Evolutionary conservation across 1,284 basidiomycete species (phyloP), one percentile per base, ranked within the genome.

Genomic region (Moesziomyces sp.): DNA sequence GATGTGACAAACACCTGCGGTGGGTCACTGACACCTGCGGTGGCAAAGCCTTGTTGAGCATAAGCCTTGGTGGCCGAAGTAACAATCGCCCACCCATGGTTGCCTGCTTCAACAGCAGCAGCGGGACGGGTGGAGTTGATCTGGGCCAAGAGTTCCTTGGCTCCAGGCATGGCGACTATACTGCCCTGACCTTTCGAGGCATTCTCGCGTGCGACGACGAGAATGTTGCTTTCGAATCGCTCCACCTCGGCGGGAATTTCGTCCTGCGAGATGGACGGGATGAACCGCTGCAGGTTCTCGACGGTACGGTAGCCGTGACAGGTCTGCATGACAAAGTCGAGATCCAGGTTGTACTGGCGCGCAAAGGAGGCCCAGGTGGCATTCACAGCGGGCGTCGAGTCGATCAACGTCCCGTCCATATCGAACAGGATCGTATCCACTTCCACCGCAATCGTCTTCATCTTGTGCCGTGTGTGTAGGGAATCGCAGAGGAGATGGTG

Each of bases 351-450:
- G 73, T 81, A 83, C 46, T 77, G 58, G n/a, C 71, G 50, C 11
- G 77, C 78, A 44, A 76, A 81, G 14, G 75, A 73, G 16, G 52
- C 66, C 82, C 82, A 83, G 18, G 79, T 80, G 0, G 78, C 78
- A 58, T 83, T 82, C 40, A 82, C 77, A 1, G 82, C 82, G 0
- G 80, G 81, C 7, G 81, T 84, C 3, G 80, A 82, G 45, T 83
- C 81, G 64, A 82, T 81, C 13, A 83, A 66, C 7, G 82, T 84
- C 16, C 82, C 82, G 50, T 84, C 82, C 82, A 84, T 84, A 54
- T 84, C 82, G 47, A 84, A 84, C n/a, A 84, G 72, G 74, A 80
- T 71, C 21, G 76, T 76, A 30, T 80, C 78, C 26, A 78, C 76
- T 43, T 74, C 76, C 7, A 80, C 26, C 0, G 43, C 56, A 24